Base-by-base conservation (phyloP, 345 rosid genomes). In the Bretschneidera sinensis region DNA sequence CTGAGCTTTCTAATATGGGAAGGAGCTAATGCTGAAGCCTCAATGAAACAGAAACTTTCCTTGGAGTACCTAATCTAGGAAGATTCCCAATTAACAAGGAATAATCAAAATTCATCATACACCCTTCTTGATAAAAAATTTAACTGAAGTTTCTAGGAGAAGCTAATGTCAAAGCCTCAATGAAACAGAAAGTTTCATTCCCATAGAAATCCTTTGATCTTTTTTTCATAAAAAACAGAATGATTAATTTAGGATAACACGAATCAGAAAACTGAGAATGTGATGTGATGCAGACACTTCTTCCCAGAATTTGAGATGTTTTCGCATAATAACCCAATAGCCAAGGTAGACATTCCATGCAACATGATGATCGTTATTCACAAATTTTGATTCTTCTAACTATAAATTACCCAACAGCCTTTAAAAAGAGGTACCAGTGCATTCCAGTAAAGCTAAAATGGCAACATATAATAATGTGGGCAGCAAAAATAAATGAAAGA, bases 401-500 rank as follows among this genome's bases (percentile, higher is more conserved):
- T 31, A 31, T 4, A 31, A 31, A 9, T 31, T 39, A 39, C 9
- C 45, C 4, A 39, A 39, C 4, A 39, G 18, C 9, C 54, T 28
- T 39, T 39, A 5, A 5, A 39, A 39, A 4, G 45, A 13, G 21
- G 23, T 24, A 33, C 48, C 33, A 51, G 0, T 31, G 9, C 9
- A 4, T 31, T 4, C 9, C 35, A 31, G 9, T 4, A 31, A 31
- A 4, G 9, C 35, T 31, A 31, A 31, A 4, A 7, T 11, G 11
- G 10, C 45, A 39, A 39, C 1, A 11, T 39, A 39, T 11, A 13
- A 11, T 39, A 39, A 5, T 39, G 45, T 39, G 11, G 11, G 9
- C 15, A 39, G 16, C 20, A 22, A 54, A 64, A 59, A 21, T 35
- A 28, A 21, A 66, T 48, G 10, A 39, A 39, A 9, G 11, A 64